A percentile compares a stretch with the other conserved stretches of the same genome.
These are phyloP conservation scores for Salix caprea DNA, from an alignment of 345 rosid genomes.

Conservation along the genomic window DNA sequence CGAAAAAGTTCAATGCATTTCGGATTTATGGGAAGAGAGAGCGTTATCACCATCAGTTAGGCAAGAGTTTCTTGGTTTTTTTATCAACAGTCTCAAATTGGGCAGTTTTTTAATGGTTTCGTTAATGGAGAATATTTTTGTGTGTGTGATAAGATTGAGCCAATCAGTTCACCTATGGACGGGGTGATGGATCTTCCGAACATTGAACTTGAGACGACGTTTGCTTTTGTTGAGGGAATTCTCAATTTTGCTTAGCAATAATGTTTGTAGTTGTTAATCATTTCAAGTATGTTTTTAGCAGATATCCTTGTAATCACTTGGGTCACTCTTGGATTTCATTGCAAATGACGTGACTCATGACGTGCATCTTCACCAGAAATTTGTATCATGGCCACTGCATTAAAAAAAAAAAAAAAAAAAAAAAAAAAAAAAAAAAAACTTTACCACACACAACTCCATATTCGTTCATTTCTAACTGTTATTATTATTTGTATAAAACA, in stretches of 20 bases:
- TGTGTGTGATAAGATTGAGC: background rate
- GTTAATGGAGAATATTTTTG: background rate
- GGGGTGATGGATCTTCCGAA: constrained; percentile 19
- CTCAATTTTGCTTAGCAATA: constrained; percentile 15
- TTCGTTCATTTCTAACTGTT: too few species aligned
- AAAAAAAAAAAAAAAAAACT: too few species aligned
- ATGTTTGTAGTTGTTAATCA: constrained; percentile 14
- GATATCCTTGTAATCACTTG: background rate
- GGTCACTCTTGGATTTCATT: background rate
- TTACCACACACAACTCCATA: too few species aligned
- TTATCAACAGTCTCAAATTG: background rate
- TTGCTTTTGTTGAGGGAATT: constrained; percentile 38
- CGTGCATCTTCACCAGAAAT: background rate
- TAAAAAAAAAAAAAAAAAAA: too few species aligned
- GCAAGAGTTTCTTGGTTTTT: constrained; percentile 9
- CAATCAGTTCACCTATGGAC: background rate
- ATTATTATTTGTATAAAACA: too few species aligned
- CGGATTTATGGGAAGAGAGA: constrained; percentile 17
- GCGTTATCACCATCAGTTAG: constrained; percentile 3
- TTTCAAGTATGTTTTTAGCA: background rate
- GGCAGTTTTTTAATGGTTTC: background rate
- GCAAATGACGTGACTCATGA: background rate
- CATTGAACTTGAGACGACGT: constrained; percentile 27
- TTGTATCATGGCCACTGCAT: background rate
- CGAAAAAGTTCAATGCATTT: constrained; percentile 10